phyloP scores from a whole-genome alignment of 148 eudicot species.

The Camellia japonica region DNA sequence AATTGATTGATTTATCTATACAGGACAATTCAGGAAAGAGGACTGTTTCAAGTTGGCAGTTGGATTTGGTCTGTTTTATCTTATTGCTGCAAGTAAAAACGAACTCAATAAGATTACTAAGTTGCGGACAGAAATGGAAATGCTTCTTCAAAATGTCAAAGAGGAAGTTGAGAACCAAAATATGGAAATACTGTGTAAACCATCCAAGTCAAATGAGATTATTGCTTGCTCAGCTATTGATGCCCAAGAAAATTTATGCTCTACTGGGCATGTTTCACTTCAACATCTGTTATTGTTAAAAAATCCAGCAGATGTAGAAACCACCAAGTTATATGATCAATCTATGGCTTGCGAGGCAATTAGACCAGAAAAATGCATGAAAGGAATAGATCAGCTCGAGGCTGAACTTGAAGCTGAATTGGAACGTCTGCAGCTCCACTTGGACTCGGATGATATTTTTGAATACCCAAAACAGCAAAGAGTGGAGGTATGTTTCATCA shows the following conservation, averaged over 20 bases:
- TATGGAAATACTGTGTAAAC: conserved; percentile 18
- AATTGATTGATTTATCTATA: conserved; percentile 4
- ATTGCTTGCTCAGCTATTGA: conserved; percentile 28
- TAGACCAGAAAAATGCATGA: conserved; percentile 25
- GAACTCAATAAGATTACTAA: conserved; percentile 53
- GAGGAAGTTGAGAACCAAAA: conserved; percentile 24
- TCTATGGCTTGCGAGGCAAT: conserved; percentile 17
- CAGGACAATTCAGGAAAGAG: conserved; percentile 21
- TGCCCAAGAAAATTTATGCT: conserved; percentile 25
- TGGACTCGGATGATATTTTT: conserved; percentile 24
- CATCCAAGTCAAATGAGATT: conserved; percentile 16
- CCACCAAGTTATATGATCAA: conserved; percentile 19
- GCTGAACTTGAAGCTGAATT: conserved; percentile 62
- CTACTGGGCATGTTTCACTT: conserved; percentile 21
- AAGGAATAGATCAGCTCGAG: conserved; percentile 54
- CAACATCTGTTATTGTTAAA: conserved; percentile 17
- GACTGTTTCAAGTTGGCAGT: conserved; percentile 49
- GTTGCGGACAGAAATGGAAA: conserved; percentile 52
- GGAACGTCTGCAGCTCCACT: conserved; percentile 40
- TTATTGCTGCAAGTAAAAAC: conserved; percentile 51
- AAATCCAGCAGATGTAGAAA: conserved; percentile 27
- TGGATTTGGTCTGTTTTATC: conserved; percentile 59
- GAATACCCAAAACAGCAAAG: conserved; percentile 9
- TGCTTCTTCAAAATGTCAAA: conserved; percentile 35
- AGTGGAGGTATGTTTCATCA: conserved; percentile 21